Conservation (phyloP, 106 monocot genomes). For the Hemerocallis citrina region DNA sequence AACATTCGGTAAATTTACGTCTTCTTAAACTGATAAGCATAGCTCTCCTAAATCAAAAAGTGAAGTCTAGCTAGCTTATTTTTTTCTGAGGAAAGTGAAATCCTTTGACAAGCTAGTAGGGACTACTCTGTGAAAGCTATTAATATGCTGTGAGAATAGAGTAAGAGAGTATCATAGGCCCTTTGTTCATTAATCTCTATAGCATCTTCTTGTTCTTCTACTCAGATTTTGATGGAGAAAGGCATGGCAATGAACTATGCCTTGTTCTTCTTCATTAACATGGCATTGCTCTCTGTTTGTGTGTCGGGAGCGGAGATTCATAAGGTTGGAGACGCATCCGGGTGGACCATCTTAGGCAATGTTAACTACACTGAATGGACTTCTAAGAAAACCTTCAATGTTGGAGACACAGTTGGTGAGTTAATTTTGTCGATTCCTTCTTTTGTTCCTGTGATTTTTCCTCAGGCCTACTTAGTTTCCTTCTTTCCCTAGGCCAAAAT, state of each 20-base stretch:
- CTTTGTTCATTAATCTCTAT: not conserved
- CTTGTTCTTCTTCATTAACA: not conserved
- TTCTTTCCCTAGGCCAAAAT: too few species aligned
- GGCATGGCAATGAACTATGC: not conserved
- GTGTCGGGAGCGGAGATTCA: slow-evolving; percentile 12
- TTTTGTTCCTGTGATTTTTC: too few species aligned
- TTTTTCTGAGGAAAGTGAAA: too few species aligned
- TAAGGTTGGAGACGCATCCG: slow-evolving; percentile 41
- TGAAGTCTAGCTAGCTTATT: too few species aligned
- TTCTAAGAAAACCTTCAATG: slow-evolving; percentile 20
- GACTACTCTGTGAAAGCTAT: too few species aligned
- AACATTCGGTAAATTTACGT: too few species aligned
- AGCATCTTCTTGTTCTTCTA: not conserved
- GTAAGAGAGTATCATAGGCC: not conserved
- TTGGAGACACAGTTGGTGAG: slow-evolving; percentile 32
- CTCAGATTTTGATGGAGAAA: not conserved
- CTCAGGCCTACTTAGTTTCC: too few species aligned
- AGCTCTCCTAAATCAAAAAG: too few species aligned
- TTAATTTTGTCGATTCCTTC: too few species aligned
- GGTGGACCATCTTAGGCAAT: slow-evolving; percentile 50
- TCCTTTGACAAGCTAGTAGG: too few species aligned
- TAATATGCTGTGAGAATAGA: too few species aligned
- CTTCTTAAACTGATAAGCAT: too few species aligned
- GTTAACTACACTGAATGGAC: slow-evolving; percentile 56
- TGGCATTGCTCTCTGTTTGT: not conserved